Conservation (phyloP, 2,329 filamentous ascomycete genomes). For the Aspergillus floridensis region DNA sequence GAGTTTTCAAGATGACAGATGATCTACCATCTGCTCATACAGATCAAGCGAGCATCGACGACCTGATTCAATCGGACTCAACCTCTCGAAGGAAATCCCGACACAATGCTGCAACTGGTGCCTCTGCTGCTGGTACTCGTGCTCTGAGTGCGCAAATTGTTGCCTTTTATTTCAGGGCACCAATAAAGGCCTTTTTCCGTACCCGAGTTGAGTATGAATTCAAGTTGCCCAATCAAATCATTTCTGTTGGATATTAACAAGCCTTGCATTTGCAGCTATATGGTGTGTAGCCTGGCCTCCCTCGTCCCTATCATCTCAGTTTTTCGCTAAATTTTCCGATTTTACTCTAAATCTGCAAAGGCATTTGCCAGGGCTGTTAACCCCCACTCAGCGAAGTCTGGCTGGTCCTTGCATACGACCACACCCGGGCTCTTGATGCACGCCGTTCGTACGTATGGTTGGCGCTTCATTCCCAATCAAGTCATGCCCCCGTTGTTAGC, state of each 20-base stretch:
- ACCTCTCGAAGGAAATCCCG: conserved; percentile 46
- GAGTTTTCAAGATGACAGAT: background rate
- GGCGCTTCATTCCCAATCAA: conserved; percentile 64
- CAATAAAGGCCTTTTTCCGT: conserved; percentile 88
- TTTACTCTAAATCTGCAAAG: conserved; percentile 31
- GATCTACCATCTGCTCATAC: conserved; percentile 16
- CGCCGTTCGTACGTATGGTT: conserved; percentile 61
- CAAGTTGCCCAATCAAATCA: background rate
- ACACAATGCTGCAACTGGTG: conserved; percentile 64
- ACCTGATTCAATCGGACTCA: conserved; percentile 10
- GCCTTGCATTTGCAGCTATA: conserved; percentile 42
- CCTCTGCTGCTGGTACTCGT: conserved; percentile 80
- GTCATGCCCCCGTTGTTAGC: conserved; percentile 62
- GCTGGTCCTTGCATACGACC: conserved; percentile 61
- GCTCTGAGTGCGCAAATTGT: conserved; percentile 80
- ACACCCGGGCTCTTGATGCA: conserved; percentile 61
- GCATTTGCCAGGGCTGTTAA: conserved; percentile 64
- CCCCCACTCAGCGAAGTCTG: conserved; percentile 46
- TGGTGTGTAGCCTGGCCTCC: conserved; percentile 39
- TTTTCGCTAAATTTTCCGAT: conserved; percentile 8
- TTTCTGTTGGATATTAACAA: background rate
- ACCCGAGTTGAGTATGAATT: conserved; percentile 77
- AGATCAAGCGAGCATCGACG: conserved; percentile 15
- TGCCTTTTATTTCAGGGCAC: conserved; percentile 87
- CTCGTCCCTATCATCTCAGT: background rate